Conservation (phyloP, 768 basidiomycete genomes). For the Serendipita sp. region DNA sequence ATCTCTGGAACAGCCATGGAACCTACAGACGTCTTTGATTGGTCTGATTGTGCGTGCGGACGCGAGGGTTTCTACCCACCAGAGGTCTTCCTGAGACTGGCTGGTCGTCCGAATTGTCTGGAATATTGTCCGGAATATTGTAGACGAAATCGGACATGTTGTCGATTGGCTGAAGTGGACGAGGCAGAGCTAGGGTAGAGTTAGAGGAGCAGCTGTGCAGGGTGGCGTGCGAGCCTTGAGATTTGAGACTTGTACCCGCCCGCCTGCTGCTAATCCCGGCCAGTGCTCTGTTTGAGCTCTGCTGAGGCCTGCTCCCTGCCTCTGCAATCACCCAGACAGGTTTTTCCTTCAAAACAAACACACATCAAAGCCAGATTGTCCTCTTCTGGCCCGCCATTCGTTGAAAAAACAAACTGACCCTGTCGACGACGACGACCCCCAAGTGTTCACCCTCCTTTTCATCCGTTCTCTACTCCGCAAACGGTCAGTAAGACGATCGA, state of each 20-base stretch:
- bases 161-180: not conserved
- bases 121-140: conserved; percentile 20
- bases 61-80: conserved; percentile 17
- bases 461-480: not conserved
- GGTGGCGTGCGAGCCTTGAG: not conserved
- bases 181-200: not conserved
- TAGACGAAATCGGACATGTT: not conserved
- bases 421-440: not conserved
- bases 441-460: not conserved
- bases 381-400: not conserved
- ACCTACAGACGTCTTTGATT: conserved; percentile 21
- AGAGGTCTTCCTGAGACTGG: conserved; percentile 20
- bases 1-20: conserved; percentile 27
- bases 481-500: not conserved
- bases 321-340: not conserved
- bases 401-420: not conserved
- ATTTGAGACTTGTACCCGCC: not conserved
- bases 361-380: not conserved
- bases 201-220: not conserved
- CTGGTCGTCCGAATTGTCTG: conserved; percentile 26
- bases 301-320: not conserved
- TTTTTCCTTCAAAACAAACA: not conserved
- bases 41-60: not conserved
- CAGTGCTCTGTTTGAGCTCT: not conserved
- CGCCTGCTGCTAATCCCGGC: no score